A percentile compares a stretch with the other conserved stretches of the same genome.
phyloP scores from a whole-genome alignment of 2,329 filamentous ascomycete species.

The Epichloe glyceriae region DNA sequence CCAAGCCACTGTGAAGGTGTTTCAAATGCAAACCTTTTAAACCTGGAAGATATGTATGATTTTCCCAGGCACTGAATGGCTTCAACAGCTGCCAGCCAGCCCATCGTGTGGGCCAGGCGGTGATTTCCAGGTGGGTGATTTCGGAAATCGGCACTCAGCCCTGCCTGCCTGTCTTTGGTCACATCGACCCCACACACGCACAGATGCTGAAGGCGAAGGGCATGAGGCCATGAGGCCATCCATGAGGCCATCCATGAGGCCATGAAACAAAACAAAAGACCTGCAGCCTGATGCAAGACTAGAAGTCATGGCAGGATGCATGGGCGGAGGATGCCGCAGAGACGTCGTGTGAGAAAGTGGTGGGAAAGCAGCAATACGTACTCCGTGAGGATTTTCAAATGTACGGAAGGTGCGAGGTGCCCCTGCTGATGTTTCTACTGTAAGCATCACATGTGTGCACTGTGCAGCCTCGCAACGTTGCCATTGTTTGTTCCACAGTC shows the following conservation, averaged over 20 bases:
- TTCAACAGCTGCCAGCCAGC: neutral
- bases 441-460: no score
- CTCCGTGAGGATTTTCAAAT: neutral
- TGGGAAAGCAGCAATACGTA: neutral
- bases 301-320: neutral
- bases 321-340: neutral
- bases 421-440: neutral
- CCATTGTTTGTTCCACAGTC: no score
- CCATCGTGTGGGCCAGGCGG: neutral
- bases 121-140: neutral
- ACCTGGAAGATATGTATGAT: no score
- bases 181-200: neutral
- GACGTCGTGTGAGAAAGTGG: neutral
- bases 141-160: neutral
- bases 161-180: neutral
- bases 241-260: no score
- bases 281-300: no score
- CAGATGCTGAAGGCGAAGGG: neutral
- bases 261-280: neutral
- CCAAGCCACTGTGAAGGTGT: neutral
- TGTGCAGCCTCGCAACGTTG: no score
- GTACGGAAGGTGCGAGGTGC: neutral
- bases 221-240: neutral
- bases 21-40: neutral
- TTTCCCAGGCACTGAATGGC: no score